Evolutionary conservation across 768 basidiomycete species (phyloP).

Genomic region (Tricholoma matsutake): DNA sequence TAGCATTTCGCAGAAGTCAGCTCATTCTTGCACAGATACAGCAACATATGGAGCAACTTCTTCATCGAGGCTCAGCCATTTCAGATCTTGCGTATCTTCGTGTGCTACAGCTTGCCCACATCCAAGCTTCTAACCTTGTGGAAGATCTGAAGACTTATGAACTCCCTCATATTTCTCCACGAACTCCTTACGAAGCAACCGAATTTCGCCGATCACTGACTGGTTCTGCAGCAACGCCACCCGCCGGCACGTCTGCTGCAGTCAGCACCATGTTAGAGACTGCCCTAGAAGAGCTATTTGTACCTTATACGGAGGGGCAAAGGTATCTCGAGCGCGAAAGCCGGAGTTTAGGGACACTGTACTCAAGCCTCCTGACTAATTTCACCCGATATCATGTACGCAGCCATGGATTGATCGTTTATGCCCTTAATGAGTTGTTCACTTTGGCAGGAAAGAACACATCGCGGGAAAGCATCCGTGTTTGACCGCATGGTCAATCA

Average conservation of each 20-base stretch:
- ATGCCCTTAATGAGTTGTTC: constrained; percentile 3
- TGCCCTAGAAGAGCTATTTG: constrained; percentile 94
- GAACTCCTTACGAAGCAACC: constrained; percentile 58
- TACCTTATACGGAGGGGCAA: constrained; percentile 89
- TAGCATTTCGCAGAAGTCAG: background rate
- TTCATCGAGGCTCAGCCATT: constrained; percentile 68
- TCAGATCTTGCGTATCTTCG: constrained; percentile 92
- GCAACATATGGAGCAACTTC: constrained; percentile 89
- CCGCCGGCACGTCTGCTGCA: constrained; percentile 49
- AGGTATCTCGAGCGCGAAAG: constrained; percentile 92
- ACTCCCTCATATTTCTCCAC: constrained; percentile 61
- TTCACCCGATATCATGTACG: constrained; percentile 91
- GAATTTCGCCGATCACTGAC: constrained; percentile 59
- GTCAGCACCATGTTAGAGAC: constrained; percentile 88
- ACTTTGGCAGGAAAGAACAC: constrained; percentile 47
- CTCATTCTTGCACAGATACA: constrained; percentile 64
- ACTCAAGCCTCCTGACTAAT: constrained; percentile 60
- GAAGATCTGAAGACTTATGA: constrained; percentile 94
- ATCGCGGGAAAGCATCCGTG: constrained; percentile 70
- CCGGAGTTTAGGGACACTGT: constrained; percentile 77
- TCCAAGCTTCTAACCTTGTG: constrained; percentile 72
- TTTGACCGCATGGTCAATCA: constrained; percentile 94
- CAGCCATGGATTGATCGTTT: constrained; percentile 8
- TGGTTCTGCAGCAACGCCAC: constrained; percentile 41
- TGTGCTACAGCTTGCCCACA: constrained; percentile 82